Evolutionary conservation across 306 rosid genomes (phyloP).

Genomic region (Crataegus laevigata): DNA sequence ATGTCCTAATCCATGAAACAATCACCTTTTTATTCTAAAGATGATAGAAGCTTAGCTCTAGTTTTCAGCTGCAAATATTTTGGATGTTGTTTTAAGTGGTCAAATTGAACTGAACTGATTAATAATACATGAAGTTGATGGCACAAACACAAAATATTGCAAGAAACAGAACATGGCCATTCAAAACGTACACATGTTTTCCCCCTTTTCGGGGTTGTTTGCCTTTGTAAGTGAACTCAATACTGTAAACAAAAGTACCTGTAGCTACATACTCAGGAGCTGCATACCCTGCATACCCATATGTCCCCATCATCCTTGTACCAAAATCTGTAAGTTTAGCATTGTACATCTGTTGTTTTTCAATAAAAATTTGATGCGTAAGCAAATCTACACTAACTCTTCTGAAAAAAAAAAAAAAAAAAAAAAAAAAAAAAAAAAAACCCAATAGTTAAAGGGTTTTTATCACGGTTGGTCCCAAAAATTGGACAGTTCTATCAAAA

Average conservation of each 20-base stretch:
- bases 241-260: slow-evolving; percentile 35
- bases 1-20: background rate
- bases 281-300: slow-evolving; percentile 96
- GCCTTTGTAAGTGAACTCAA: background rate
- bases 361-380: slow-evolving; percentile 2
- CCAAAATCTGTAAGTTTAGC: no score
- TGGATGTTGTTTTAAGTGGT: background rate
- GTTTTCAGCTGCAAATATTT: background rate
- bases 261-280: slow-evolving; percentile 98
- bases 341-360: slow-evolving; percentile 42
- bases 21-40: background rate
- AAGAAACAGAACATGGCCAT: no score
- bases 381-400: slow-evolving; percentile 5
- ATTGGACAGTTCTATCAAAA: no score
- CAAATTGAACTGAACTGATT: background rate
- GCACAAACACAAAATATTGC: no score
- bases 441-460: no score
- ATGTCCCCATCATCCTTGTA: no score
- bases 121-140: background rate
- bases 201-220: background rate
- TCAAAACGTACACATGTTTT: background rate
- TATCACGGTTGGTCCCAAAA: no score
- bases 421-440: no score
- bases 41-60: background rate
- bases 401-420: background rate